Base-by-base conservation (phyloP, 305 asterid genomes). In the Fraxinus angustifolia region DNA sequence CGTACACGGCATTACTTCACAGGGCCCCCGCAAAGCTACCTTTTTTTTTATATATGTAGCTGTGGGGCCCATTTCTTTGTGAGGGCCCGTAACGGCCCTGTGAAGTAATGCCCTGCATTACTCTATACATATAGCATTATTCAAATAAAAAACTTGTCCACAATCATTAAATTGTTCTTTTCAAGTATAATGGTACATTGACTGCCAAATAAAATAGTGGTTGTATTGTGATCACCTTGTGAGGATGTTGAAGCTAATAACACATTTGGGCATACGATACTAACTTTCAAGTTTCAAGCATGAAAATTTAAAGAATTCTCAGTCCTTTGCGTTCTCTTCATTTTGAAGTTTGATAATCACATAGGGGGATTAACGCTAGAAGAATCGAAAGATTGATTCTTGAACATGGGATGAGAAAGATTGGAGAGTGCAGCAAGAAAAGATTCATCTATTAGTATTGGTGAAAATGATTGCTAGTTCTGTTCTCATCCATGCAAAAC, bases 401-500 rank as follows among this genome's bases (percentile, higher is more conserved):
- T 40, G 50, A 40, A 40, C 50, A 0, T 40, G 50, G 50, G 50
- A 40, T 40, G 50, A 40, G 50, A 40, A 40, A 40, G 50, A 40
- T 2, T 2, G 14, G 50, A 40, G 14, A 40, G 50, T 10, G 50
- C 50, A 10, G 16, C 50, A 40, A 14, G 50, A 40, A 35, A 40
- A 40, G 50, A 40, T 40, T 10, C 50, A 40, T 60, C 78, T 8
- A 6, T 14, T 77, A 23, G 56, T 42, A 33, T 35, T 12, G 26
- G 33, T 35, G 85, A 87, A 82, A 82, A 10, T 87, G 81, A 87
- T 84, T 82, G 82, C 83, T 74, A 77, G 82, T 36, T 80, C 86
- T 50, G 62, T 77, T 50, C 58, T 83, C 73, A 30, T 75, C 85
- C 84, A 79, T 83, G 87, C 87, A 81, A 80, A 77, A 87, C 16